Evolutionary conservation across 768 basidiomycete genomes (phyloP), one percentile per base, ranked within the genome.

Genomic region (Daedaleopsis nitida): DNA sequence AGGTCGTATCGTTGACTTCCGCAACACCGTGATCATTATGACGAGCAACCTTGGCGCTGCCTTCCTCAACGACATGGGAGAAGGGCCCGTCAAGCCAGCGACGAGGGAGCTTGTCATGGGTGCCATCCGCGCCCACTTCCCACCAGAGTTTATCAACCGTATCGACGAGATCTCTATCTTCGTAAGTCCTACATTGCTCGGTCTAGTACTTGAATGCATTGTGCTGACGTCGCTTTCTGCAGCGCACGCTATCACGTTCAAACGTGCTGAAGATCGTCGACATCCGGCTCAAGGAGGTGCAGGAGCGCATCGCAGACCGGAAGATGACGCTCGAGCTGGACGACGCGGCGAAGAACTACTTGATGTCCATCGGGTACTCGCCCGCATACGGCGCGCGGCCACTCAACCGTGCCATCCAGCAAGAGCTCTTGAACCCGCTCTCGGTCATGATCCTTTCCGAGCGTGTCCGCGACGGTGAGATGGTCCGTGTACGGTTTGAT

Each of bases 1-100:
- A 75, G 94, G 94, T n/a, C 86, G 91, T 62, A 79, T 92, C 44
- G 85, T 92, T 19, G 89, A 92, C 74, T 94, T 94, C 81, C 81
- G 87, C 59, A 96, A 95, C 72, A 92, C 93, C 1, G 91, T 96
- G 70, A 93, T 96, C 72, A 91, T 95, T 74, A 91, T 96, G 86
- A 96, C 95, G 5, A 94, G 92, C 52, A 98, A 98, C 71, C 81
- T 96, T 19, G 95, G 92, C 47, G 89, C 91, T 6, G 78, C 80
- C 21, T 90, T 83, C 75, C 79, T 93, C 50, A 85, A 89, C 58
- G 92, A 92, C 52, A 83, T 89, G 79, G 82, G 81, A 3, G 85
- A 88, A 61, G 92, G 92, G 5, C 79, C 84, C 0, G 85, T 96
- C 53, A 84, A 77, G 19, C 70, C 82, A 0, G 75, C 81, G 52